Base-by-base conservation (phyloP, 495 filamentous ascomycete species). In the Saxispiralis lemnorum region DNA sequence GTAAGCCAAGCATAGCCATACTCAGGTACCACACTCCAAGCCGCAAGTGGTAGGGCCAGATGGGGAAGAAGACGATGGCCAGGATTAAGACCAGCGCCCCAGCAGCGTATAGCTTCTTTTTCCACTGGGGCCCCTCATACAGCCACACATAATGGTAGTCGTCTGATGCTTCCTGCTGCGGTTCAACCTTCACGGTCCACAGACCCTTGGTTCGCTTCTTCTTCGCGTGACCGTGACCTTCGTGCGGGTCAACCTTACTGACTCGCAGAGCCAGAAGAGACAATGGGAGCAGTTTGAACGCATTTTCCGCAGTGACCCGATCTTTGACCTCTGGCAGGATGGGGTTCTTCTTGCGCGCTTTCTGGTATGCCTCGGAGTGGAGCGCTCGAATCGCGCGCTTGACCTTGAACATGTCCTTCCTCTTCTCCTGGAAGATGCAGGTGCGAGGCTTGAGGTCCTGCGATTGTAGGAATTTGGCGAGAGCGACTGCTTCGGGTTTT, bases 361-460 rank as follows among this genome's bases (percentile, higher is more conserved):
- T 85, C 38, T 66, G 71, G 61, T 99, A 99, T 39, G 76, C 83
- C 44, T 80, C 77, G 33, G 86, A 93, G 62, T 89, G 70, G 47
- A 99, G 76, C 39, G 87, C 88, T 51, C 92, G 81, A 44, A 99
- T 78, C 28, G 92, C 92, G 55, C 92, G 83, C 69, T 99, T 99
- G 60, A 99, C 92, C 71, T 80, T 83, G 64, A 99, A 96, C 77
- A 99, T 86, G 49, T 99, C 88, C 65, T 94, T 96, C 45, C 92
- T 71, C 66, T 96, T 88, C 48, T 89, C 92, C 53, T 95, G 86
- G 51, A 94, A 68, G 45, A 99, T 92, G 63, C 80, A 85, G 20
- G 89, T 94, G 50, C 92, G 71, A 35, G 75, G 67, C 71, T 99
- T 99, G 49, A 99, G 66, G 51, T 83, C 70, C 63, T 95, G 87